These are phyloP conservation scores for Brassica rapa DNA, from an alignment of 345 rosid genomes.

Conservation along the genomic window DNA sequence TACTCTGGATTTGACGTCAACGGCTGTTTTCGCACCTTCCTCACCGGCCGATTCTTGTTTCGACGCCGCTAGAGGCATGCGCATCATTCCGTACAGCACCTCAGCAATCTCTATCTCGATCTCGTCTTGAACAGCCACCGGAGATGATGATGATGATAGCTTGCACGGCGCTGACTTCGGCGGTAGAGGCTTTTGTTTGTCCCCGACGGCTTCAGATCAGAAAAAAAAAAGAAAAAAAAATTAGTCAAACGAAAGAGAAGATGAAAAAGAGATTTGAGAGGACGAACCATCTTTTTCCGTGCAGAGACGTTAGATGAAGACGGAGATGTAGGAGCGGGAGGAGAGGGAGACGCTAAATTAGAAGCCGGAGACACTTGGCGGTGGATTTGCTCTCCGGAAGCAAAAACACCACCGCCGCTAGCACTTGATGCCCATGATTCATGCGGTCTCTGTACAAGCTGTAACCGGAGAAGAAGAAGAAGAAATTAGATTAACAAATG, in stretches of 20 bases:
- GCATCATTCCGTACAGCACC: constrained; percentile 88
- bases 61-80: constrained; percentile 69
- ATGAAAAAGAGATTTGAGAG: neutral
- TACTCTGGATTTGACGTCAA: constrained; percentile 66
- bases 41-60: constrained; percentile 57
- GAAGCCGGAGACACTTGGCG: constrained; percentile 69
- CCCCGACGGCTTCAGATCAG: constrained; percentile 68
- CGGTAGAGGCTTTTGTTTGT: constrained; percentile 59
- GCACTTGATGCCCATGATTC: constrained; percentile 78
- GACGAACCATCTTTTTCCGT: constrained; percentile 80
- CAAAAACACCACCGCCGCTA: constrained; percentile 44
- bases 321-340: constrained; percentile 70
- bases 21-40: constrained; percentile 47
- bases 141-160: constrained; percentile 61
- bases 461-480: neutral
- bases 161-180: constrained; percentile 69
- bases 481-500: constrained; percentile 11
- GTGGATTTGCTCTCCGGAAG: constrained; percentile 63
- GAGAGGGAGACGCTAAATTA: constrained; percentile 64
- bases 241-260: neutral
- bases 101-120: constrained; percentile 99
- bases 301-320: constrained; percentile 83
- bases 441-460: constrained; percentile 90
- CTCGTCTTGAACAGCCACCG: constrained; percentile 72
- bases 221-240: constrained; percentile 3